phyloP scores from a whole-genome alignment of 495 filamentous ascomycete species.

The Podospora sp. region DNA sequence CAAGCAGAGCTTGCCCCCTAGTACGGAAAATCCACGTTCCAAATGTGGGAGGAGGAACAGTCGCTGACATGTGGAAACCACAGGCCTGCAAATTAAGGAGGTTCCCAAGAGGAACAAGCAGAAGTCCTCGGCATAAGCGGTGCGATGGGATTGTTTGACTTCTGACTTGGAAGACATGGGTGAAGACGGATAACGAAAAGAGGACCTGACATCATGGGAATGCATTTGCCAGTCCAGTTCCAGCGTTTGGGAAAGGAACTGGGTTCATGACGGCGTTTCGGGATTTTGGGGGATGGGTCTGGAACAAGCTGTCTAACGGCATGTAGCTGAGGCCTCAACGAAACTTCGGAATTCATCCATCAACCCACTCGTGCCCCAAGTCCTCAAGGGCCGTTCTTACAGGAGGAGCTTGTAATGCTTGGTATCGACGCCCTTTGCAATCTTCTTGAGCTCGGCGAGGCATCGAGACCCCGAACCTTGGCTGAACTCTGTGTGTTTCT shows the following conservation, averaged over 20 bases:
- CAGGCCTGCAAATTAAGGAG: slow-evolving; percentile 53
- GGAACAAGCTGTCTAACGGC: slow-evolving; percentile 18
- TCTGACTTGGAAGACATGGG: slow-evolving; percentile 16
- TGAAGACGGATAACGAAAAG: slow-evolving; percentile 8
- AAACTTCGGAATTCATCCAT: slow-evolving; percentile 33
- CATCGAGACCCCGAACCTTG: slow-evolving; percentile 36
- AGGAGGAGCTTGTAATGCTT: slow-evolving; percentile 48
- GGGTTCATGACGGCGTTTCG: slow-evolving; percentile 22
- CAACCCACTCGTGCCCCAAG: slow-evolving; percentile 7
- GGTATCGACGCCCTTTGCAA: slow-evolving; percentile 43
- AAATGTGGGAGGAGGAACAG: background rate
- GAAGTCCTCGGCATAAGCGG: slow-evolving; percentile 39
- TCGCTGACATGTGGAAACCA: slow-evolving; percentile 21
- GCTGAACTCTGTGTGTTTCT: slow-evolving; percentile 49
- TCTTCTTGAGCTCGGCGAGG: slow-evolving; percentile 35
- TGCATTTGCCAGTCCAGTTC: slow-evolving; percentile 23
- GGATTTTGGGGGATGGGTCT: slow-evolving; percentile 14
- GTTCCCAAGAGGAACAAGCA: slow-evolving; percentile 54
- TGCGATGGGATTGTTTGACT: slow-evolving; percentile 3
- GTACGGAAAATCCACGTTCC: slow-evolving; percentile 58
- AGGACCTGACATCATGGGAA: slow-evolving; percentile 7
- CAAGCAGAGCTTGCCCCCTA: slow-evolving; percentile 95
- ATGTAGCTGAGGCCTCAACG: slow-evolving; percentile 21
- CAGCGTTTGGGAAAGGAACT: slow-evolving; percentile 11
- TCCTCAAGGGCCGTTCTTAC: slow-evolving; percentile 14